Percentiles rank a stretch among this genome's conserved stretches.
Evolutionary conservation across 192 early-diverging fungal genomes (phyloP).

Genomic region (Backusella westeae): DNA sequence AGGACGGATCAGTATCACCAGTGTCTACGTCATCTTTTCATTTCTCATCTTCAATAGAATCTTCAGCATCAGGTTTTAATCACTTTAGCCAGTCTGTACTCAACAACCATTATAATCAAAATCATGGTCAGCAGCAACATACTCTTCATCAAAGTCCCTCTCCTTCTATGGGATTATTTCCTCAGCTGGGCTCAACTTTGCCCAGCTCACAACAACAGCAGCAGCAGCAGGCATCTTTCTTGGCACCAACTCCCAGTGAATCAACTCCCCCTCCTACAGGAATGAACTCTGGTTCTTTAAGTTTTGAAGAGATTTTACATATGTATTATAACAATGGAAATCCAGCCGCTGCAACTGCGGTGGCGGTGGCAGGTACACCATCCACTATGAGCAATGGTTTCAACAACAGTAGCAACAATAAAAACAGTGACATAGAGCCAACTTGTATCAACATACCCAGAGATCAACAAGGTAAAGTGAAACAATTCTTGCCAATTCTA

Average conservation of each 20-base stretch:
- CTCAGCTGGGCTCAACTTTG: conserved; percentile 7
- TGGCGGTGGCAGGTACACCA: neutral
- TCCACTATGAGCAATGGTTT: neutral
- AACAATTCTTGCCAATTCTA: too few species aligned
- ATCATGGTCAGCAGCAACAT: neutral
- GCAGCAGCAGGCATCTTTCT: neutral
- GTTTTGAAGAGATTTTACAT: conserved; percentile 21
- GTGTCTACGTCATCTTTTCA: conserved; percentile 11
- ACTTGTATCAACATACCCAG: neutral
- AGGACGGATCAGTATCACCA: conserved; percentile 6
- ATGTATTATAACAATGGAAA: conserved; percentile 22
- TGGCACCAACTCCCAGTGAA: conserved; percentile 3
- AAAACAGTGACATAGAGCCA: neutral
- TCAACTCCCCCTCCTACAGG: conserved; percentile 1
- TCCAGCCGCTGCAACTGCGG: neutral
- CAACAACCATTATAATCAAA: neutral
- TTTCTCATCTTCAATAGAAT: conserved; percentile 10
- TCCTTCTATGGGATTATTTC: neutral
- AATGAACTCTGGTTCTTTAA: conserved; percentile 13
- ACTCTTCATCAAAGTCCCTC: neutral
- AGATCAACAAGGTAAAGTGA: neutral
- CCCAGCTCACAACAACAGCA: neutral
- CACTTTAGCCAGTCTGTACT: conserved; percentile 12
- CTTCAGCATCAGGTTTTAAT: conserved; percentile 1
- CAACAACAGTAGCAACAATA: neutral